These are phyloP conservation scores for Ustilago loliicola DNA, from an alignment of 1,284 basidiomycete species.

Conservation along the genomic window DNA sequence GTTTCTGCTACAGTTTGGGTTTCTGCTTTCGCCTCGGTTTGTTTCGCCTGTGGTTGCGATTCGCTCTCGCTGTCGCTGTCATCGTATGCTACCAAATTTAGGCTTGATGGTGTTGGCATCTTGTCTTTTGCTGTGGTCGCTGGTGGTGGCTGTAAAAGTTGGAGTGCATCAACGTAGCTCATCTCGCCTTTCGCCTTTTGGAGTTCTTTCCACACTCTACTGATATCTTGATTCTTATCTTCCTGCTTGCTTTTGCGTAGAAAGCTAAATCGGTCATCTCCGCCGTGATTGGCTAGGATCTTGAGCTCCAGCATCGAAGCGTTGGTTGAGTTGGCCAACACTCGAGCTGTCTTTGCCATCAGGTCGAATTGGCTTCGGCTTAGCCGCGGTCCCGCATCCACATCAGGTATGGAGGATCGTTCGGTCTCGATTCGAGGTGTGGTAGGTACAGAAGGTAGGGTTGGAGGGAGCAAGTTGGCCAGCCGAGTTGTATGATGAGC, in stretches of 20 bases:
- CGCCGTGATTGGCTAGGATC: slow-evolving; percentile 85
- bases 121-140: not conserved
- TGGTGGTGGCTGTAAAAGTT: not conserved
- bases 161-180: slow-evolving; percentile 9
- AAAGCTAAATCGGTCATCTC: slow-evolving; percentile 80
- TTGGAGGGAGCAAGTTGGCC: not conserved
- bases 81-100: slow-evolving; percentile 24
- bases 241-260: slow-evolving; percentile 72
- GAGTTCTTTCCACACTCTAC: slow-evolving; percentile 10
- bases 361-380: slow-evolving; percentile 74
- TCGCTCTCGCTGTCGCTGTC: slow-evolving; percentile 23
- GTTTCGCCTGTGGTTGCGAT: not conserved
- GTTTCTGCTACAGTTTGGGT: not conserved
- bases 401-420: not conserved
- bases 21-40: slow-evolving; percentile 2
- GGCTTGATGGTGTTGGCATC: too few relatives aligned
- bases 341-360: slow-evolving; percentile 81
- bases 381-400: not conserved
- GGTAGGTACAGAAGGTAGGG: not conserved
- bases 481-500: slow-evolving; percentile 12
- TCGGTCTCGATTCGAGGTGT: not conserved
- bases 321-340: slow-evolving; percentile 79
- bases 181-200: slow-evolving; percentile 11
- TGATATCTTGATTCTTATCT: not conserved
- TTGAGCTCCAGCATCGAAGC: slow-evolving; percentile 83